Percentiles rank a stretch among this genome's conserved stretches.
These are phyloP conservation scores for Daldinia decipiens DNA, from an alignment of 495 filamentous ascomycete genomes.

Conservation along the genomic window DNA sequence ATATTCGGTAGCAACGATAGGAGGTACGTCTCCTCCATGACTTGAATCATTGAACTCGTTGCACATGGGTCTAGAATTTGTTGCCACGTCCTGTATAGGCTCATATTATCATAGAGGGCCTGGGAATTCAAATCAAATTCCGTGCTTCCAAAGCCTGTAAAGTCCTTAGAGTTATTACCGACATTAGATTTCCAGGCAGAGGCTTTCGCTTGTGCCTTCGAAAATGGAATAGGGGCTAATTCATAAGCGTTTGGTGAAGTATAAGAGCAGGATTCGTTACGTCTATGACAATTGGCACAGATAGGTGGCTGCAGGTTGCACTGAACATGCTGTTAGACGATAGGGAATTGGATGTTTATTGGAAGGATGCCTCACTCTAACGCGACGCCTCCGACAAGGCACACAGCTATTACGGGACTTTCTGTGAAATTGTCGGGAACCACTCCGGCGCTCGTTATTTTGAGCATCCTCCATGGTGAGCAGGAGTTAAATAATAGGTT, in stretches of 20 bases:
- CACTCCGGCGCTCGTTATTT: slow-evolving; percentile 13
- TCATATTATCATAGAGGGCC: background rate
- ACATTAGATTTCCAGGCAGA: background rate
- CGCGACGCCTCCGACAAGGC: slow-evolving; percentile 41
- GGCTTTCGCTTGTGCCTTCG: background rate
- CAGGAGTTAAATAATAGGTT: background rate
- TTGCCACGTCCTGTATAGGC: background rate
- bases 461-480: background rate
- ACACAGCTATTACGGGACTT: slow-evolving; percentile 44
- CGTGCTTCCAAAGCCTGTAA: background rate
- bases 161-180: background rate
- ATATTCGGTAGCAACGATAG: slow-evolving; percentile 18
- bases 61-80: background rate
- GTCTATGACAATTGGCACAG: slow-evolving; percentile 40
- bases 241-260: background rate
- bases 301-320: slow-evolving; percentile 39
- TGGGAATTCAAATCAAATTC: background rate
- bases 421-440: slow-evolving; percentile 36
- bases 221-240: background rate
- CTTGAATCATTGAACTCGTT: slow-evolving; percentile 1
- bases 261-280: slow-evolving; percentile 43
- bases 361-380: slow-evolving; percentile 27
- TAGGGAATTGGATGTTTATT: background rate
- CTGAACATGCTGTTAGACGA: slow-evolving; percentile 8
- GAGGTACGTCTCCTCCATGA: slow-evolving; percentile 28